These are phyloP conservation scores for Yamadazyma sp. DNA, from an alignment of 1,139 yeast genomes.

Conservation along the genomic window DNA sequence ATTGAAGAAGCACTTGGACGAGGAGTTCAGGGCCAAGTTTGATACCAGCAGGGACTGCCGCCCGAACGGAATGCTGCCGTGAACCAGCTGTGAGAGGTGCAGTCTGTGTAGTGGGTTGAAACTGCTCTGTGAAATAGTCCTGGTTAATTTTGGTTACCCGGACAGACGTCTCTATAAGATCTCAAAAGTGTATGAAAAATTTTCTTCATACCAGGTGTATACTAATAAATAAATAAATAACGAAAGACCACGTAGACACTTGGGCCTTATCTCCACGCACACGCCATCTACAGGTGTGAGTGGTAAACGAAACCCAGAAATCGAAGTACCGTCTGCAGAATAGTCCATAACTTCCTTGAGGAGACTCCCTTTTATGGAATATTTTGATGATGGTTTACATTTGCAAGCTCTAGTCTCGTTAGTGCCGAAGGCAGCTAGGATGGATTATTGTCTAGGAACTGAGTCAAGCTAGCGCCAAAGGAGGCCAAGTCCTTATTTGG, in stretches of 20 bases:
- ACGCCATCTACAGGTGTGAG: constrained; percentile 40
- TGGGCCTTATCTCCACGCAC: constrained; percentile 45
- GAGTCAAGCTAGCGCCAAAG: constrained; percentile 16
- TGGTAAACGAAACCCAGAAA: constrained; percentile 53
- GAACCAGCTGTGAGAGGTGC: no score
- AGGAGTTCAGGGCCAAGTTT: constrained; percentile 35
- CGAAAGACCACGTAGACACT: background rate
- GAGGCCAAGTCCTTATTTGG: constrained; percentile 23
- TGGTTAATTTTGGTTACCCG: no score
- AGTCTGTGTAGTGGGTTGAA: no score
- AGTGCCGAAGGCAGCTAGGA: background rate
- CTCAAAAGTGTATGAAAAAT: background rate
- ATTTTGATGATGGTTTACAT: constrained; percentile 47
- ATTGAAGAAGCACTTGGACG: constrained; percentile 49
- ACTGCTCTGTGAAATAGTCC: no score
- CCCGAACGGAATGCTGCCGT: constrained; percentile 7
- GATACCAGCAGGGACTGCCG: constrained; percentile 6
- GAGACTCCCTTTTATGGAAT: constrained; percentile 17
- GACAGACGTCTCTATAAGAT: no score
- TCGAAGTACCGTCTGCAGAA: constrained; percentile 41
- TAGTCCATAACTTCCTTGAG: constrained; percentile 23
- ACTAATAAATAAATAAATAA: constrained; percentile 1
- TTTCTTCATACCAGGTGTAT: background rate
- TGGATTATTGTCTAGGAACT: constrained; percentile 11
- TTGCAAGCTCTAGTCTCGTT: background rate